Percentiles rank a stretch among this genome's conserved stretches.
Evolutionary conservation across 768 basidiomycete genomes (phyloP).

Genomic region (Artomyces pyxidatus): DNA sequence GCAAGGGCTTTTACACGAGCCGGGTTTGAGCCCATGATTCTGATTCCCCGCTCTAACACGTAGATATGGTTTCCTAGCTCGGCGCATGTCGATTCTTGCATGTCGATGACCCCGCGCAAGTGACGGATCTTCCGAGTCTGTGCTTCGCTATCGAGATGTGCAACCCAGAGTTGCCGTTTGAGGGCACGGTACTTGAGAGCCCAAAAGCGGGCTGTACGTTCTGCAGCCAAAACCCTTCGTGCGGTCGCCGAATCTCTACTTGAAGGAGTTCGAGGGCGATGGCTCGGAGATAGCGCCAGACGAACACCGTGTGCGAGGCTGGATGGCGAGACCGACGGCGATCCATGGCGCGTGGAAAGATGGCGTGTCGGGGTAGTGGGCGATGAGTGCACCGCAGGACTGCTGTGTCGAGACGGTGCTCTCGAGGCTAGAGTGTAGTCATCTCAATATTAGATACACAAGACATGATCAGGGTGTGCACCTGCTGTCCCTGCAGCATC

Average conservation of each 20-base stretch:
- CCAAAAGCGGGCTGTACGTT: background rate
- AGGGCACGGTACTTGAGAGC: background rate
- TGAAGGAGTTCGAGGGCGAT: background rate
- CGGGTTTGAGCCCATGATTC: background rate
- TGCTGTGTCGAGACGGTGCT: background rate
- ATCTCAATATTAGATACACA: no score
- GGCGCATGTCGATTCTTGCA: background rate
- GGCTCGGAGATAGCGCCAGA: no score
- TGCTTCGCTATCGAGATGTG: no score
- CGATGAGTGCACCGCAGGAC: background rate
- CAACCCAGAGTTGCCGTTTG: no score
- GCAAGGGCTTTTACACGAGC: background rate
- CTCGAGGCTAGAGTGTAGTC: no score
- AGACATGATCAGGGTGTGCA: no score
- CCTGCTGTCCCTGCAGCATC: no score
- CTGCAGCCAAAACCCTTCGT: background rate
- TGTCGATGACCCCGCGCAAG: no score
- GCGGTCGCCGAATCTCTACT: background rate
- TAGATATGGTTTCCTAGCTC: background rate
- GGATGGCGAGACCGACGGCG: no score
- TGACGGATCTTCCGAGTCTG: no score
- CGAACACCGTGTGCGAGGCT: no score
- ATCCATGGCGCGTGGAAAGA: background rate
- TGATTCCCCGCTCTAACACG: background rate
- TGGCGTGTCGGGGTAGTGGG: background rate